A percentile compares a stretch with the other conserved stretches of the same genome.
Evolutionary conservation across 2,329 filamentous ascomycete genomes (phyloP).

Genomic region (Aspergillus sp.): DNA sequence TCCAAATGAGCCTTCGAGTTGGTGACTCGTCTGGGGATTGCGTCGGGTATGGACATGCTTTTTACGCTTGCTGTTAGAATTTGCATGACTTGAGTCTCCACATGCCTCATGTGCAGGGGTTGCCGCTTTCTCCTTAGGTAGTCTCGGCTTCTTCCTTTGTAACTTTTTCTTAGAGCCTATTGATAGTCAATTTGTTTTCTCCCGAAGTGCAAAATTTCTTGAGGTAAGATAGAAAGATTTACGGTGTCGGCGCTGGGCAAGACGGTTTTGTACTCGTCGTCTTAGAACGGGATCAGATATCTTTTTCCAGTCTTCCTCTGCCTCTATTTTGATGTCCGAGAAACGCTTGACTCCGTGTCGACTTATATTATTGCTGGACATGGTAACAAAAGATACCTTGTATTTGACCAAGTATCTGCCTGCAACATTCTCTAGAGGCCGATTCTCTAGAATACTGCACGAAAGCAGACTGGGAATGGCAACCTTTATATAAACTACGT

Average conservation of each 20-base stretch:
- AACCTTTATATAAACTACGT: no score
- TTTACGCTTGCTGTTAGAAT: not conserved
- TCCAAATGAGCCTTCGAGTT: accelerated
- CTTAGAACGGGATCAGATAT: not conserved
- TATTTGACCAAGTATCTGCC: no score
- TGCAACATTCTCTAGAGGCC: no score
- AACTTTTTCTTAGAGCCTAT: not conserved
- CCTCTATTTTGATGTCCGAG: not conserved
- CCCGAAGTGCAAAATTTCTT: not conserved
- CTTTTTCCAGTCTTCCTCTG: not conserved
- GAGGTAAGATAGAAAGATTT: not conserved
- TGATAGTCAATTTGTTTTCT: not conserved
- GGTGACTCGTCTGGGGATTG: not conserved
- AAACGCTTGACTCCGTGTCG: no score
- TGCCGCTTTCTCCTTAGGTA: not conserved
- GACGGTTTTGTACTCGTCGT: not conserved
- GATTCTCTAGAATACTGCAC: no score
- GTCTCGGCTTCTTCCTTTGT: not conserved
- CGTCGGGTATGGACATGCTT: not conserved
- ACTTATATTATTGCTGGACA: no score
- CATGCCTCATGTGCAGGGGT: no score
- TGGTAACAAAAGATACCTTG: no score
- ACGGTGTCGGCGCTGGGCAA: not conserved
- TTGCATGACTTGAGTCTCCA: no score
- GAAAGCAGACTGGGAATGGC: no score